These are phyloP conservation scores for Glarea lozoyensis DNA, from an alignment of 495 filamentous ascomycete species.

Conservation along the genomic window DNA sequence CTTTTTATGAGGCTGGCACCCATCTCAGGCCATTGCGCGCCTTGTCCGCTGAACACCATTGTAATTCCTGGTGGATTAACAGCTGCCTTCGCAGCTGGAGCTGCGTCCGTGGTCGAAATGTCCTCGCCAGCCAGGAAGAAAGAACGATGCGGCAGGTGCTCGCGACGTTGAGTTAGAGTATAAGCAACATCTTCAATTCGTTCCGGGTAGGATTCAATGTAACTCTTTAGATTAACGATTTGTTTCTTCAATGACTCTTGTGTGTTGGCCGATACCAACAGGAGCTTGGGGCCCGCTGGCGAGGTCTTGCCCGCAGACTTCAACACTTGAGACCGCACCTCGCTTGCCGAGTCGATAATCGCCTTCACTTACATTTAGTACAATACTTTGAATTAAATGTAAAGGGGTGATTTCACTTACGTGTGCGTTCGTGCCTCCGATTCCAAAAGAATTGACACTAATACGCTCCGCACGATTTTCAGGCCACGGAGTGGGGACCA, in stretches of 20 bases:
- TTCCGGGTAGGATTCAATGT: no score
- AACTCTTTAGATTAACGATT: no score
- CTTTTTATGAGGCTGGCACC: constrained; percentile 44
- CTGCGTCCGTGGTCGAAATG: constrained; percentile 19
- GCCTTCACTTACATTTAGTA: neutral
- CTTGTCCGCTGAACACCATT: constrained; percentile 11
- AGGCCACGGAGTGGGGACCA: constrained; percentile 3
- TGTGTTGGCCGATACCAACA: no score
- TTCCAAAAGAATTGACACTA: constrained; percentile 17
- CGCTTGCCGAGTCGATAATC: neutral
- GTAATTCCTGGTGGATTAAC: constrained; percentile 30
- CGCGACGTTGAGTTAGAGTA: neutral
- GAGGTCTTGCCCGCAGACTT: no score
- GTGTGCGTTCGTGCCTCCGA: constrained; percentile 51
- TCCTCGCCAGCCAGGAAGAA: neutral
- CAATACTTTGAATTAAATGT: constrained; percentile 35
- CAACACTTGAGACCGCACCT: no score
- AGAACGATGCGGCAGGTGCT: neutral
- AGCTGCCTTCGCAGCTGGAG: constrained; percentile 35
- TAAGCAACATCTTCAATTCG: neutral
- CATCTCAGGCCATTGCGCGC: constrained; percentile 47
- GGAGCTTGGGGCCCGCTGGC: no score
- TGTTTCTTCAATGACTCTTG: no score
- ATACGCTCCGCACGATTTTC: neutral
- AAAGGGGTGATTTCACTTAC: no score